phyloP scores from a whole-genome alignment of 169 alveolate genomes.

The Plasmodium chabaudi region DNA sequence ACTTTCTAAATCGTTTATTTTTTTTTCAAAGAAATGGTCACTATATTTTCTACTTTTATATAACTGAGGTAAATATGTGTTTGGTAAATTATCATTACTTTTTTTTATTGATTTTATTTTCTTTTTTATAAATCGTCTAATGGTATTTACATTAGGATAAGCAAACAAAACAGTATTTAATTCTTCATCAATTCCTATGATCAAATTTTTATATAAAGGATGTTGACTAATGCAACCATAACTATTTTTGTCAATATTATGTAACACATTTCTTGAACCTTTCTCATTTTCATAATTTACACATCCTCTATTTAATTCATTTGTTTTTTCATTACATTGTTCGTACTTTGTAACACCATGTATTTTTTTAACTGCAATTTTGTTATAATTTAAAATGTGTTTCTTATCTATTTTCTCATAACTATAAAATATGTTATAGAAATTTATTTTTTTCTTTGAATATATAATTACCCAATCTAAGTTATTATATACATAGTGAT shows the following conservation, averaged over 20 bases:
- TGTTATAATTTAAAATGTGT: slow-evolving; percentile 21
- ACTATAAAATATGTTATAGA: slow-evolving; percentile 17
- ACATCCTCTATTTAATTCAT: neutral
- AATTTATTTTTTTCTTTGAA: slow-evolving; percentile 7
- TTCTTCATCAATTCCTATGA: slow-evolving; percentile 24
- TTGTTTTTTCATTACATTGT: neutral
- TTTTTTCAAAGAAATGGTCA: neutral
- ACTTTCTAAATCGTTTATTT: neutral
- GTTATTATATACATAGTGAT: slow-evolving; percentile 50
- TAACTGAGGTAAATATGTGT: slow-evolving; percentile 48
- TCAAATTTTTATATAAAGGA: slow-evolving; percentile 32
- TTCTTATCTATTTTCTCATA: slow-evolving; percentile 17
- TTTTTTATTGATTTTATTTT: slow-evolving; percentile 44
- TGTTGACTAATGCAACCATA: slow-evolving; percentile 31
- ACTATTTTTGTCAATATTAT: neutral
- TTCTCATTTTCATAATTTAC: neutral
- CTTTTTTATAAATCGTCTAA: slow-evolving; percentile 25
- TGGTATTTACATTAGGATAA: slow-evolving; percentile 43
- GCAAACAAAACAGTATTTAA: slow-evolving; percentile 24
- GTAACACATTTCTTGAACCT: neutral
- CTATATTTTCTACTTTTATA: slow-evolving; percentile 29
- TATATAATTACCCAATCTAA: slow-evolving; percentile 50
- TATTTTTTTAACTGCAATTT: slow-evolving; percentile 12
- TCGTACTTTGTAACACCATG: neutral
- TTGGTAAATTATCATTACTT: slow-evolving; percentile 34